Evolutionary conservation across 73 alveolate species (phyloP), one percentile per base, ranked within the genome.

Genomic region (Paraurostyla sp.): DNA sequence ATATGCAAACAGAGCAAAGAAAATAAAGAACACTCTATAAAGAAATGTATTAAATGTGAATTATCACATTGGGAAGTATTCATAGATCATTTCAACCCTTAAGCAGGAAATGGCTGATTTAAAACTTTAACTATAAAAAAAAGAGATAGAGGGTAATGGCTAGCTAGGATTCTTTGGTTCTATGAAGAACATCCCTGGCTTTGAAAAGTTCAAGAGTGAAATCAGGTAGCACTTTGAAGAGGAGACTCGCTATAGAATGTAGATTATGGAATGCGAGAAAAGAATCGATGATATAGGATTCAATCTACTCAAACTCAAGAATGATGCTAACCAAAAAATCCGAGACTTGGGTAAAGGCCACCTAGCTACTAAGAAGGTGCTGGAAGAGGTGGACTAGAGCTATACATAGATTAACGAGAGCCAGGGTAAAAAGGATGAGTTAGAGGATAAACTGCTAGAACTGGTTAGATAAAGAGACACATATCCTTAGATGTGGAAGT

Each of bases 1-100:
- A 78, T 98, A 95, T 82, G 98, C 99, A 38, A 92, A 97, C 59
- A 85, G 99, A 82, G 99, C 99, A 0, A 98, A 96, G 68, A 89
- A 92, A 78, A 96, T 98, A 22, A 97, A 98, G 82, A 96, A 97
- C 45, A 87, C 78, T 32, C 93, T 93, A 0, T 93, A 89, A 63
- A 94, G 95, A 83, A 97, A 95, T 92, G 82, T 88, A n/a, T 86
- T 94, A 43, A 94, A 89, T 90, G 94, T 92, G n/a, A 81, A 93
- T 50, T 93, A 88, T 29, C 97, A 93, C 51, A 86, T 93, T 23
- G 87, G 92, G 58, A 94, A 96, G 68, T 96, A 95, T 59, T 87
- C 93, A 36, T 91, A 95, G 78, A 93, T 96, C 56, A 96, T 96
- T 32, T 85, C 95, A 16, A 86, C 93, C 54, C 89, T 96, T 78